These are phyloP conservation scores for Flaveria sonorensis DNA, from an alignment of 129 eudicot genomes.

Conservation along the genomic window DNA sequence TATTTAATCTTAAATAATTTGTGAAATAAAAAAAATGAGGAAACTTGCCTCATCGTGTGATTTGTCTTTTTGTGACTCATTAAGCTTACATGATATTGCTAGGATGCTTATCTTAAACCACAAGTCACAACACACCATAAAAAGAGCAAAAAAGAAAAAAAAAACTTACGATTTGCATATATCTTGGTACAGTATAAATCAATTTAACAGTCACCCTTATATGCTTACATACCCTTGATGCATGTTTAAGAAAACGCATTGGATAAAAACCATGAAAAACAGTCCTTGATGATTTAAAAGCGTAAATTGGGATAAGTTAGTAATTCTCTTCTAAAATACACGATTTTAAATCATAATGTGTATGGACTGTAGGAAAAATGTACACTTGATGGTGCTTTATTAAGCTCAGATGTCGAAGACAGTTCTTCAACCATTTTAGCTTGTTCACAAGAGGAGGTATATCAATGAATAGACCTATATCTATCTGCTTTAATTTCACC, in stretches of 20 bases:
- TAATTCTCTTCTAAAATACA: neutral
- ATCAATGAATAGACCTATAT: neutral
- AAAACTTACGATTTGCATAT: neutral
- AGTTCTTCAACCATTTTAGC: slow-evolving; percentile 31
- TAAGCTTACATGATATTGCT: neutral
- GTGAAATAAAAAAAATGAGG: neutral
- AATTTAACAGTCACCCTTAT: neutral
- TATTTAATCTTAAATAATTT: neutral
- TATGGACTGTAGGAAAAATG: slow-evolving; percentile 42
- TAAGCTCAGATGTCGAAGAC: slow-evolving; percentile 22
- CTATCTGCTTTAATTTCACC: neutral
- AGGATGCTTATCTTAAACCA: neutral
- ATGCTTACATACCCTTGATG: neutral
- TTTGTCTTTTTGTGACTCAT: neutral
- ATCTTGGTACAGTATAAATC: neutral
- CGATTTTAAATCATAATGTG: neutral
- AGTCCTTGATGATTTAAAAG: neutral
- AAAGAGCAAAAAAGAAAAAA: neutral
- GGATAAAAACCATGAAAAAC: neutral
- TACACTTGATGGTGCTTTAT: slow-evolving; percentile 30
- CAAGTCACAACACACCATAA: neutral
- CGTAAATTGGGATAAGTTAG: no score
- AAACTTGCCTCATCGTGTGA: neutral
- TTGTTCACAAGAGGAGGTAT: slow-evolving; percentile 44
- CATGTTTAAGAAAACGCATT: neutral